Evolutionary conservation across 73 alveolate species (phyloP).

Genomic region (Tetrahymena borealis): DNA sequence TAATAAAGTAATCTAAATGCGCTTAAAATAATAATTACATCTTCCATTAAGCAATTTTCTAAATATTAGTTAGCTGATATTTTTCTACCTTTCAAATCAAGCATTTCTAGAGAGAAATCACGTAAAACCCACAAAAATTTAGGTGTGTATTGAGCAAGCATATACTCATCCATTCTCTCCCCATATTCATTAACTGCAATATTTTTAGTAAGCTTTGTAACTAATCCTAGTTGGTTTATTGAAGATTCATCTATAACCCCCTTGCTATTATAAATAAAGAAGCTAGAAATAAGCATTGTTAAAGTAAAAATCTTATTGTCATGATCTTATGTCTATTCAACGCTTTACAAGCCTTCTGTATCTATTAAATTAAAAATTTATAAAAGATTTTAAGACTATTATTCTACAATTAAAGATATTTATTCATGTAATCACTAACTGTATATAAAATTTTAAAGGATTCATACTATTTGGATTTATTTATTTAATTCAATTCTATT

Average conservation of each 20-base stretch:
- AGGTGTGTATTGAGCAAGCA: constrained; percentile 36
- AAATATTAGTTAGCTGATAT: constrained; percentile 81
- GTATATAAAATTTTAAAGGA: no score
- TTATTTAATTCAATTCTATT: no score
- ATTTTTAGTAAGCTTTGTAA: constrained; percentile 83
- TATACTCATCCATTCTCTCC: constrained; percentile 11
- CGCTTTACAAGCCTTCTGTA: constrained; percentile 94
- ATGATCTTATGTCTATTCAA: constrained; percentile 81
- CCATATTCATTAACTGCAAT: constrained; percentile 41
- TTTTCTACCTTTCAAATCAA: constrained; percentile 69
- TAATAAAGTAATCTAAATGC: background rate
- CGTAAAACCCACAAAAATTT: constrained; percentile 90
- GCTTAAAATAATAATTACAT: background rate
- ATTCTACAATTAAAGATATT: no score
- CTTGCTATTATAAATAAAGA: constrained; percentile 83
- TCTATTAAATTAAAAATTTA: constrained; percentile 56
- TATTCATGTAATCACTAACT: no score
- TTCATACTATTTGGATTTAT: no score
- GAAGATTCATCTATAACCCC: constrained; percentile 94
- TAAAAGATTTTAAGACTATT: no score
- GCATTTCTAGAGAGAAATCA: constrained; percentile 87
- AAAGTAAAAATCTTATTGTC: constrained; percentile 95
- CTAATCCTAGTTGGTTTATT: constrained; percentile 76
- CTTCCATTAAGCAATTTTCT: constrained; percentile 69
- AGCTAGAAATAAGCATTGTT: constrained; percentile 78